phyloP scores from a whole-genome alignment of 345 rosid species.

The Populus euphratica region DNA sequence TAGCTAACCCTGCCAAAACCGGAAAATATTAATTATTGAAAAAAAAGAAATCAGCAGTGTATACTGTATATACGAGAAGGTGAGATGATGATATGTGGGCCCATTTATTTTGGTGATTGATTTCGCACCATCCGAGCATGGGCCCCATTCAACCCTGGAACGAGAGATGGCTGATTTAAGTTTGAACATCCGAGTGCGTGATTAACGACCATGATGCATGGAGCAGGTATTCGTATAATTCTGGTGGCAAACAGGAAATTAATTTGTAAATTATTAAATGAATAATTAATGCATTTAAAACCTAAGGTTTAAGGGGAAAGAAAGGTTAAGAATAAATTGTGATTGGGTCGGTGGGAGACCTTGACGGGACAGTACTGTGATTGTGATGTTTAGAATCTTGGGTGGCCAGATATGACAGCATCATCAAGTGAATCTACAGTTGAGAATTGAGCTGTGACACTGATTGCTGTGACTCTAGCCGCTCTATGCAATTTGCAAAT shows the following conservation, averaged over 20 bases:
- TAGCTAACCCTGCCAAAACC: no score
- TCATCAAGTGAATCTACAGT: not conserved
- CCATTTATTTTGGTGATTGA: not conserved
- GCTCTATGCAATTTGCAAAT: not conserved
- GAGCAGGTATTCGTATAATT: not conserved
- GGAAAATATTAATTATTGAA: no score
- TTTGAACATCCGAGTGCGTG: slow-evolving; percentile 25
- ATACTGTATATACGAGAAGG: not conserved
- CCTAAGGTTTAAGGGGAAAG: not conserved
- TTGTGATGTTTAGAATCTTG: not conserved
- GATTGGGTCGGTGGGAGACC: not conserved
- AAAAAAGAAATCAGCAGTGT: no score
- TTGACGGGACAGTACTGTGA: not conserved
- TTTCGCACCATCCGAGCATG: not conserved
- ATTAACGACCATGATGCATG: slow-evolving; percentile 9
- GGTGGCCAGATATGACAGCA: not conserved
- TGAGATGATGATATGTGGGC: not conserved
- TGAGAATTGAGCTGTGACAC: slow-evolving; percentile 8
- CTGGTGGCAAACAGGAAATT: slow-evolving; percentile 5
- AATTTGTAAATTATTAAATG: not conserved
- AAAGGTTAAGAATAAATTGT: not conserved
- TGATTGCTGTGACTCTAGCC: not conserved
- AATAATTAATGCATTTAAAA: not conserved
- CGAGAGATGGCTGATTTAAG: not conserved
- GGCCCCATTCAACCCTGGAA: not conserved